A percentile compares a stretch with the other conserved stretches of the same genome.
Evolutionary conservation across 352 stramenopile genomes (phyloP).

Genomic region (Phytophthora hibernalis): DNA sequence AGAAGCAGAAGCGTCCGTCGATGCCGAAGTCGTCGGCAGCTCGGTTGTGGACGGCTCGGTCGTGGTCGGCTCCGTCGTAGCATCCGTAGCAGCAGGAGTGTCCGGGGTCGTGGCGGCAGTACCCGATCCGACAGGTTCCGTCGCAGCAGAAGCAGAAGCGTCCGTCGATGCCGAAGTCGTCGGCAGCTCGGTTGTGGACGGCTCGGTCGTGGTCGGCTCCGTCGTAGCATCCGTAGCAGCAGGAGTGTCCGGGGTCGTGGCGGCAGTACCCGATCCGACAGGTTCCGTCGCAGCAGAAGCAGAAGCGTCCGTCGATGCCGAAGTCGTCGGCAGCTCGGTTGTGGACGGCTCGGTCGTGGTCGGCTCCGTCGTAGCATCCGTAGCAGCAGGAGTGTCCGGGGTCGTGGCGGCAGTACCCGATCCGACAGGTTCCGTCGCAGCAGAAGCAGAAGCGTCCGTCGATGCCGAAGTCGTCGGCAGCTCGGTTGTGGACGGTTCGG

Average conservation of each 20-base stretch:
- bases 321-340: background rate
- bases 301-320: background rate
- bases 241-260: background rate
- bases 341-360: background rate
- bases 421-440: no score
- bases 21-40: background rate
- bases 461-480: no score
- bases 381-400: background rate
- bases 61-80: conserved; percentile 2
- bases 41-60: background rate
- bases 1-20: no score
- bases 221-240: background rate
- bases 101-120: background rate
- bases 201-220: background rate
- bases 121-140: no score
- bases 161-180: background rate
- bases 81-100: background rate
- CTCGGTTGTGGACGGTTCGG: background rate
- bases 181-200: background rate
- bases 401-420: no score
- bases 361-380: background rate
- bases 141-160: no score
- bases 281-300: background rate
- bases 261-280: background rate
- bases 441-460: no score